A percentile compares a stretch with the other conserved stretches of the same genome.
Evolutionary conservation across 1,284 basidiomycete species (phyloP).

Genomic region (Clitocybe nebularis): DNA sequence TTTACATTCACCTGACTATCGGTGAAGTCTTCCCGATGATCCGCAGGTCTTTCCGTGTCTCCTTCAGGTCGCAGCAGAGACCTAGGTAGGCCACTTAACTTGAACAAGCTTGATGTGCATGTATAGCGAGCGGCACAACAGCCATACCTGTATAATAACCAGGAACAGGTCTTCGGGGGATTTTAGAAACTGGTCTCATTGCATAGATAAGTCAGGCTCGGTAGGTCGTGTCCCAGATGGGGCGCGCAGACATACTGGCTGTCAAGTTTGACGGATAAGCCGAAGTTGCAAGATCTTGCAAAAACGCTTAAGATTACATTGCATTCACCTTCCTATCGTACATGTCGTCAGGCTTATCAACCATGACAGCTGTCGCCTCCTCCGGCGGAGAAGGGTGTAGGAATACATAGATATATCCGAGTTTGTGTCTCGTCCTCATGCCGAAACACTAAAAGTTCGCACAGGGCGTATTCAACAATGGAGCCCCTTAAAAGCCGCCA

Average conservation of each 20-base stretch:
- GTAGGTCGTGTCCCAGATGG: too few relatives aligned
- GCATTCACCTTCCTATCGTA: slow-evolving; percentile 19
- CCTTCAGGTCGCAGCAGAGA: neutral
- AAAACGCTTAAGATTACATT: slow-evolving; percentile 11
- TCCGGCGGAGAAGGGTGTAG: neutral
- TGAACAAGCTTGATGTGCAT: too few relatives aligned
- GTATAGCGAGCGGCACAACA: too few relatives aligned
- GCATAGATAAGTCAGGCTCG: too few relatives aligned
- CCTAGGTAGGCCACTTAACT: too few relatives aligned
- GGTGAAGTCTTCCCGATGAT: neutral
- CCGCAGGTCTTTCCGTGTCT: neutral
- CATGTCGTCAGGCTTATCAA: slow-evolving; percentile 11
- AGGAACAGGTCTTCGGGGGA: too few relatives aligned
- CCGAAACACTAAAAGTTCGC: too few relatives aligned
- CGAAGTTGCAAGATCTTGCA: slow-evolving; percentile 1
- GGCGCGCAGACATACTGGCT: slow-evolving; percentile 1
- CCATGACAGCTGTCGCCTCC: slow-evolving; percentile 4
- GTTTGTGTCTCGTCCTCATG: too few relatives aligned
- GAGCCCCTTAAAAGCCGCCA: neutral
- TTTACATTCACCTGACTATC: neutral
- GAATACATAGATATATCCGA: slow-evolving; percentile 1
- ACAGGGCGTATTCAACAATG: too few relatives aligned
- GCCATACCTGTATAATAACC: too few relatives aligned
- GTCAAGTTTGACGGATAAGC: slow-evolving; percentile 14
- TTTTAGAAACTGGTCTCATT: too few relatives aligned